These are phyloP conservation scores for Phalaenopsis hybrid DNA, from an alignment of 116 monocot species.

Conservation along the genomic window DNA sequence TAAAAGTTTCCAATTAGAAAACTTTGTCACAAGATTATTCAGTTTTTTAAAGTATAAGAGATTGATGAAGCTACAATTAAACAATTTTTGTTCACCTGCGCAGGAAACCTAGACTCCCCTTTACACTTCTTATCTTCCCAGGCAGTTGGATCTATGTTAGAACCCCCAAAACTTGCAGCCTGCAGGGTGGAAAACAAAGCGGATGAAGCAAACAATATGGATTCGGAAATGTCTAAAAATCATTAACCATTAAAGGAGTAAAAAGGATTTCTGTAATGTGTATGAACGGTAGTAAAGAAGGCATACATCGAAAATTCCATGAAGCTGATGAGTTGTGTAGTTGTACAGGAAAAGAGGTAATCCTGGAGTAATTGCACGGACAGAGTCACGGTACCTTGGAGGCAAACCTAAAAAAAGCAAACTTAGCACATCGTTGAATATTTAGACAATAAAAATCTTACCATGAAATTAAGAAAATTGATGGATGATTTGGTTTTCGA, in stretches of 20 bases:
- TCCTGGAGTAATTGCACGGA: slow-evolving; percentile 91
- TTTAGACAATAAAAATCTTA: background rate
- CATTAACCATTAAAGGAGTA: too few species aligned
- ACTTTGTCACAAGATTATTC: background rate
- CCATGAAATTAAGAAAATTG: background rate
- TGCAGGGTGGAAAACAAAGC: slow-evolving; percentile 12
- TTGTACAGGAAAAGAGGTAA: slow-evolving; percentile 97
- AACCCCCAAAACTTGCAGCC: slow-evolving; percentile 79
- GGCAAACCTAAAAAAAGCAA: slow-evolving; percentile 59
- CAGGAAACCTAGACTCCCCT: slow-evolving; percentile 88
- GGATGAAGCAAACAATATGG: background rate
- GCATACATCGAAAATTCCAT: slow-evolving; percentile 88
- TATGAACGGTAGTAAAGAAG: background rate
- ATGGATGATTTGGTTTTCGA: background rate
- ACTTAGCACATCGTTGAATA: background rate
- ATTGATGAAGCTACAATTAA: background rate
- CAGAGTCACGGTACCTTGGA: slow-evolving; percentile 93
- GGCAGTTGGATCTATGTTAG: slow-evolving; percentile 92
- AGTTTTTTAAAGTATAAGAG: background rate
- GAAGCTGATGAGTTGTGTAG: slow-evolving; percentile 96
- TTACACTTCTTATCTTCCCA: slow-evolving; percentile 97
- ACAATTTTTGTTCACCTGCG: slow-evolving; percentile 32
- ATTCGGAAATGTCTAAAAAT: background rate
- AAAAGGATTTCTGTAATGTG: background rate
- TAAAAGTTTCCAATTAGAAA: slow-evolving; percentile 10